These are phyloP conservation scores for Alternaria ventricosa DNA, from an alignment of 2,329 filamentous ascomycete species.

Conservation along the genomic window DNA sequence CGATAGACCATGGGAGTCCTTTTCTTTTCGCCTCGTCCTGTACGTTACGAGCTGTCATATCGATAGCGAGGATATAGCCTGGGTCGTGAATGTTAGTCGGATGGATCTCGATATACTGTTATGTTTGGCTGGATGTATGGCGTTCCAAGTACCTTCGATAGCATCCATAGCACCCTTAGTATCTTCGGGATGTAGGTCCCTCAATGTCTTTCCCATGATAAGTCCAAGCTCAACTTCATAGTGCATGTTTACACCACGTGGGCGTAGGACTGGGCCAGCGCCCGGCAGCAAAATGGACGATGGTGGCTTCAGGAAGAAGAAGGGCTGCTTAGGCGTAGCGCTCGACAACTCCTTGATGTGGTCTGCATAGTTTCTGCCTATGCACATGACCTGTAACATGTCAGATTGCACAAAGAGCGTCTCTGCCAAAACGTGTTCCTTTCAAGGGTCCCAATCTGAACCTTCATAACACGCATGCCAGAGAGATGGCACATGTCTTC, in stretches of 20 bases:
- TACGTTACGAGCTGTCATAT: slow-evolving; percentile 95
- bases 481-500: not conserved
- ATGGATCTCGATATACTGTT: not conserved
- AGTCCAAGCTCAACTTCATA: slow-evolving; percentile 95
- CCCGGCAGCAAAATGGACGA: slow-evolving; percentile 82
- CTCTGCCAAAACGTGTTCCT: not conserved
- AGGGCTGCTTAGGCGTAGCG: slow-evolving; percentile 87
- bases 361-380: slow-evolving; percentile 96
- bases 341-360: slow-evolving; percentile 94
- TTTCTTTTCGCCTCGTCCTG: slow-evolving; percentile 98
- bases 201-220: slow-evolving; percentile 81
- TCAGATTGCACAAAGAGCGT: not conserved
- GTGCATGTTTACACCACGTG: slow-evolving; percentile 83
- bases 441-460: not conserved
- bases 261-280: slow-evolving; percentile 79
- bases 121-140: not conserved
- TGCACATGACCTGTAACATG: slow-evolving; percentile 75
- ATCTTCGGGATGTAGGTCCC: slow-evolving; percentile 77
- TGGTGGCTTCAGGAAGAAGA: slow-evolving; percentile 98
- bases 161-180: slow-evolving; percentile 78
- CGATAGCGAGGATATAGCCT: slow-evolving; percentile 91
- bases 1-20: slow-evolving; percentile 93
- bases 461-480: not conserved
- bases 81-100: not conserved
- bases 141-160: slow-evolving; percentile 70